Base-by-base conservation (phyloP, 2,329 filamentous ascomycete genomes). In the Colletotrichum sp. region DNA sequence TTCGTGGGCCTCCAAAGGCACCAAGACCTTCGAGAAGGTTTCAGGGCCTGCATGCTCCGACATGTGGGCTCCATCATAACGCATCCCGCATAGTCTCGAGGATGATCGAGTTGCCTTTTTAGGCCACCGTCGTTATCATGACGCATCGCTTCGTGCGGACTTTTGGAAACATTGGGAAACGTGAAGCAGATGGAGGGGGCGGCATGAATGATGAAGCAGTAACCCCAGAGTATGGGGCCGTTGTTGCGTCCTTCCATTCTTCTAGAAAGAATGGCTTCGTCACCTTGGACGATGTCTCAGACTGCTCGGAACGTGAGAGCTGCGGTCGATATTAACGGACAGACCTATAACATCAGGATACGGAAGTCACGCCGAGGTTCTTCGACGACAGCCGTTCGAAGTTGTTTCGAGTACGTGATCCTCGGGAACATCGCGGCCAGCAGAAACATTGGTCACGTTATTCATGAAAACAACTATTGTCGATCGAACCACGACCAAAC, bases 11-110 rank as follows among this genome's bases (percentile, higher is more conserved):
- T 66, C 72, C 57, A 57, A n/a, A 22, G 9, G 39, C 74, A 63
- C 72, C 57, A 57, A 68, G 59, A 57, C 65, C 72, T 78, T 78
- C 77, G 72, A 78, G 77, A 78, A 78, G 77, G 77, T 78, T 78
- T 78, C 77, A 78, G 75, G 68, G 34, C 75, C 75, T 48, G 60
- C 62, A 66, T 26, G 18, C 69, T 76, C 69, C 68, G 64, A 65
- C 48, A 65, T 39, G 34, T 64, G 48, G 30, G 59, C 39, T 55
- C 68, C 69, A 69, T 76, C 36, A 48, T 55, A 55, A 64, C 52
- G 60, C 73, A 76, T 73, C 69, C 70, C 28, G 60, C 76, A 76
- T 74, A 52, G 73, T 66, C 64, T 77, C 76, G 69, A 57, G 69
- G 55, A 71, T 64, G 63, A 74, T 67, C 34, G 69, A 76, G 69